Percentiles rank a stretch among this genome's conserved stretches.
Evolutionary conservation across 441 rosid species (phyloP).

Genomic region (Sinapis alba): DNA sequence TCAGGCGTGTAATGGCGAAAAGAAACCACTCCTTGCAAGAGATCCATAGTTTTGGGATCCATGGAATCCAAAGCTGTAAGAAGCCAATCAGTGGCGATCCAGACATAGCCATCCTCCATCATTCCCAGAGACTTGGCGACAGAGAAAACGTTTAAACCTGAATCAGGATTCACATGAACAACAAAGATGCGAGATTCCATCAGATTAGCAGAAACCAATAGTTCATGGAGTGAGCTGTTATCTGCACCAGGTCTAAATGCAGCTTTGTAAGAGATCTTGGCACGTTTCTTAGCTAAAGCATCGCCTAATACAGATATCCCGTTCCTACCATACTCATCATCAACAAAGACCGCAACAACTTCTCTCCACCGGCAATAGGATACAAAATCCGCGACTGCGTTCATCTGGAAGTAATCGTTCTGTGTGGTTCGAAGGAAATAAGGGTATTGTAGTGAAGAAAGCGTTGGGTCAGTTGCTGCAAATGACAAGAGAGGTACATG

Average conservation of each 20-base stretch:
- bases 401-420: conserved; percentile 82
- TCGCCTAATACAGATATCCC: conserved; percentile 82
- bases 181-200: conserved; percentile 90
- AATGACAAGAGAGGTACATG: conserved; percentile 86
- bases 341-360: conserved; percentile 77
- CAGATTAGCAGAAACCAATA: conserved; percentile 60
- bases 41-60: conserved; percentile 51
- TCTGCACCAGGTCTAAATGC: conserved; percentile 63
- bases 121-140: conserved; percentile 71
- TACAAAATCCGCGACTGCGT: conserved; percentile 75
- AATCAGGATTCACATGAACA: conserved; percentile 88
- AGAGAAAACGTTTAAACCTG: conserved; percentile 70
- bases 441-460: conserved; percentile 72
- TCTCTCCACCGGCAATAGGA: conserved; percentile 72
- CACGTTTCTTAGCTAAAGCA: conserved; percentile 71
- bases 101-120: conserved; percentile 76
- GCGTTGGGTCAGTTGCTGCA: conserved; percentile 88
- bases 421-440: conserved; percentile 83
- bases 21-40: conserved; percentile 88
- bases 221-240: conserved; percentile 47
- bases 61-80: conserved; percentile 69
- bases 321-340: conserved; percentile 87
- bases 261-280: conserved; percentile 78
- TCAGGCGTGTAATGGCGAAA: conserved; percentile 82
- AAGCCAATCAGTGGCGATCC: conserved; percentile 99